These are phyloP conservation scores for Monosporascus sp. DNA, from an alignment of 2,329 filamentous ascomycete genomes.

Conservation along the genomic window DNA sequence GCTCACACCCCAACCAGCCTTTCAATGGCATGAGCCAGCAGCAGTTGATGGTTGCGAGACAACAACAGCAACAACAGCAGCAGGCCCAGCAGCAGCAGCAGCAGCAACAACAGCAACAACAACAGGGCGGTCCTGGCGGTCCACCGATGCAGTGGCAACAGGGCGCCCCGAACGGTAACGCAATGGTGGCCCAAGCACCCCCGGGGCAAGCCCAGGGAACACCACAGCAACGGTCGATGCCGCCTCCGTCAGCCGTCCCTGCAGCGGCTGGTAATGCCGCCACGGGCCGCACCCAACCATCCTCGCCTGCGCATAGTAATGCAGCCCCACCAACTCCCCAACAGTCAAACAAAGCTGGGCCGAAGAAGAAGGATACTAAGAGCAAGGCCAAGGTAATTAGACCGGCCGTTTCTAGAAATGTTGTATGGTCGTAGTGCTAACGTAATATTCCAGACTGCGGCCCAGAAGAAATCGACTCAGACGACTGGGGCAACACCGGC, in stretches of 20 bases:
- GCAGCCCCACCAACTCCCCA: constrained; percentile 72
- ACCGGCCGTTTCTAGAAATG: background rate
- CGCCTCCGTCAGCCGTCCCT: constrained; percentile 56
- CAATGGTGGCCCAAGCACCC: constrained; percentile 35
- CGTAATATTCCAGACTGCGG: constrained; percentile 39
- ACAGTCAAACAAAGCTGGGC: constrained; percentile 65
- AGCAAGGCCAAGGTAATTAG: constrained; percentile 62
- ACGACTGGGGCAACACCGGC: constrained; percentile 51
- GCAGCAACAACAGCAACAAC: constrained; percentile 35
- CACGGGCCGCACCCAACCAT: constrained; percentile 50
- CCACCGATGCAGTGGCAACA: constrained; percentile 42
- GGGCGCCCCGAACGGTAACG: constrained; percentile 36
- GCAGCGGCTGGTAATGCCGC: constrained; percentile 35
- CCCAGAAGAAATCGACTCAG: constrained; percentile 59
- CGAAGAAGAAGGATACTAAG: constrained; percentile 72
- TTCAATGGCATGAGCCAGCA: constrained; percentile 52
- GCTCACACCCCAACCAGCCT: constrained; percentile 55
- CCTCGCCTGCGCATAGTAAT: constrained; percentile 58
- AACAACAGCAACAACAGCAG: constrained; percentile 25
- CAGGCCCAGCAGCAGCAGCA: constrained; percentile 25
- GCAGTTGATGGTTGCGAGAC: constrained; percentile 48
- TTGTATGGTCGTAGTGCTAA: constrained; percentile 20
- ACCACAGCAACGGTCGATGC: constrained; percentile 68
- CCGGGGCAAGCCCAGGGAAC: constrained; percentile 58
- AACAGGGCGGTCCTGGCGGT: constrained; percentile 35